Evolutionary conservation across 2,329 filamentous ascomycete genomes (phyloP), one percentile per base, ranked within the genome.

Genomic region (Colletotrichum plurivorum): DNA sequence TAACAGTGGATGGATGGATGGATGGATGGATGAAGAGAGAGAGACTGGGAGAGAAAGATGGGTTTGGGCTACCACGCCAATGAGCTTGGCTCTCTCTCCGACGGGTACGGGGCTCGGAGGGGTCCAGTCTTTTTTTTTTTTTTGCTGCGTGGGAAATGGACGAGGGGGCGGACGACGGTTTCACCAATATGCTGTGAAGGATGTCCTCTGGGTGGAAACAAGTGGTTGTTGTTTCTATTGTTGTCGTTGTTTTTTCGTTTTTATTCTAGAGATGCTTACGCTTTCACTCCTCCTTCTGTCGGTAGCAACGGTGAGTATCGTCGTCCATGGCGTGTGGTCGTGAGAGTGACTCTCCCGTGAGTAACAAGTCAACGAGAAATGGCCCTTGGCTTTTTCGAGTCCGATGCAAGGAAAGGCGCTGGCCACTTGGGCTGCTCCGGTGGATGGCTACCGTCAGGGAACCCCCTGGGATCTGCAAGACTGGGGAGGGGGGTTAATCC

Each of bases 381-480:
- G 31, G 31, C 31, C 31, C 31, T 36, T 10, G 31, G 31, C 31
- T 36, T 36, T 10, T 36, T 31, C 27, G 27, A 31, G 27, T 31
- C 27, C 27, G 27, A 8, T 31, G 27, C 27, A 31, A 31, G 54
- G 48, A 48, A 59, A 59, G 61, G 52, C 55, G 53, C 52, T 63
- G 55, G 54, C 18, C 45, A 25, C 31, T 54, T 36, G 46, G 18
- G 53, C 39, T 58, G 46, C 43, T 31, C 41, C 41, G 39, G n/a
- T 12, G n/a, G 22, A 43, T 69, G 61, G 66, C 22, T 69, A 55
- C 51, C 16, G 52, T 45, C 67, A 67, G 54, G 67, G 67, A 69
- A 61, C 4, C 43, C 62, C 62, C 67, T 69, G 67, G 56, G 62
- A 69, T 69, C 67, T 66, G 55, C 67, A 66, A 61, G 55, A 66